Conservation (phyloP, 495 filamentous ascomycete genomes). For the Neurospora pannonica region DNA sequence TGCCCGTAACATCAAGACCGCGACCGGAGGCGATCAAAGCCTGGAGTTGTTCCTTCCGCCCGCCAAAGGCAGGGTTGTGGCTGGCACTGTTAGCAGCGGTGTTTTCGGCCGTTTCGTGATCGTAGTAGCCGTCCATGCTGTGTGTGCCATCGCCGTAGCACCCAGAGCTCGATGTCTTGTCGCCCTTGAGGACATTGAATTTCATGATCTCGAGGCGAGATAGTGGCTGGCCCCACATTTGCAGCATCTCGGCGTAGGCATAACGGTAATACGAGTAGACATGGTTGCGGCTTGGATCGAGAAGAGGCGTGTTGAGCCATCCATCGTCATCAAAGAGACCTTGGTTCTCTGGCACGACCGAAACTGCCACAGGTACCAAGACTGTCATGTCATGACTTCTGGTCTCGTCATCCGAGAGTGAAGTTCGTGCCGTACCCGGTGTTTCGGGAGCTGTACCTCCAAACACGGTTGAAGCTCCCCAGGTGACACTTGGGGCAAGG, state of each 20-base stretch:
- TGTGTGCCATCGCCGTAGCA: constrained; percentile 10
- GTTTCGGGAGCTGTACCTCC: constrained; percentile 36
- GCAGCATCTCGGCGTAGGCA: constrained; percentile 73
- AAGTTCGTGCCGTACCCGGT: constrained; percentile 31
- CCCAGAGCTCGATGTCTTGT: constrained; percentile 17
- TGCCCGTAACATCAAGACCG: constrained; percentile 50
- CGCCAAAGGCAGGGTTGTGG: constrained; percentile 17
- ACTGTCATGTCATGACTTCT: constrained; percentile 31
- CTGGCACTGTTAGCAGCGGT: constrained; percentile 12
- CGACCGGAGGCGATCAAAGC: constrained; percentile 29
- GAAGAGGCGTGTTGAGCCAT: constrained; percentile 54
- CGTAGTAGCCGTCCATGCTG: constrained; percentile 17
- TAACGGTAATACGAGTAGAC: constrained; percentile 64
- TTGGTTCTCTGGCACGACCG: constrained; percentile 63
- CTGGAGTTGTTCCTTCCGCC: constrained; percentile 35
- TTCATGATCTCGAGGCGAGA: constrained; percentile 75
- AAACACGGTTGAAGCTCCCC: constrained; percentile 55
- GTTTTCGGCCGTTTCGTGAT: constrained; percentile 17
- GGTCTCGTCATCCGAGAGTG: constrained; percentile 37
- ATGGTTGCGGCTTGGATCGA: constrained; percentile 51
- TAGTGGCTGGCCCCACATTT: constrained; percentile 70
- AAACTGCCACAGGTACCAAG: constrained; percentile 42
- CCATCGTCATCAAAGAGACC: constrained; percentile 69
- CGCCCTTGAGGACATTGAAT: constrained; percentile 55
- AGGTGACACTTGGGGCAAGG: constrained; percentile 50